A percentile compares a stretch with the other conserved stretches of the same genome.
Evolutionary conservation across 768 basidiomycete species (phyloP).

Genomic region (Xerocomellus intermedius): DNA sequence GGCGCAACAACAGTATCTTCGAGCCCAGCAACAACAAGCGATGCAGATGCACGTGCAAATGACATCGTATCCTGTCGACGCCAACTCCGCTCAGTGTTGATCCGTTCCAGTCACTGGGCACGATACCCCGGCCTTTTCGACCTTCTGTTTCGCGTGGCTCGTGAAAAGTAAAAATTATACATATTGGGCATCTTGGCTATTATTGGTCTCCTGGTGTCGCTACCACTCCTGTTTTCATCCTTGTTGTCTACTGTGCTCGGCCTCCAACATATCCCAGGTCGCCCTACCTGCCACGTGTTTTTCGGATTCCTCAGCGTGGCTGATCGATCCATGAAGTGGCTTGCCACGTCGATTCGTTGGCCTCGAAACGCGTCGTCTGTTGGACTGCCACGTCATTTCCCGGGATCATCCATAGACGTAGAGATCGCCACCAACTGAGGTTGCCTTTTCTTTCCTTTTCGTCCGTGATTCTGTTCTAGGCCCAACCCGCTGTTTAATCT

Average conservation of each 20-base stretch:
- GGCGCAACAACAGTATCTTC: slow-evolving; percentile 38
- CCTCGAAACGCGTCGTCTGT: slow-evolving; percentile 1
- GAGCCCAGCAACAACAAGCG: slow-evolving; percentile 33
- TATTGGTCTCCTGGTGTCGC: slow-evolving; percentile 14
- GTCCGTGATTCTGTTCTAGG: background rate
- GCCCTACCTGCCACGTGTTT: slow-evolving; percentile 2
- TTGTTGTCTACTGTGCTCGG: slow-evolving; percentile 18
- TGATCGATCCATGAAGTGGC: background rate
- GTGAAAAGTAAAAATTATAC: slow-evolving; percentile 38
- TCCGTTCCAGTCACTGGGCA: background rate
- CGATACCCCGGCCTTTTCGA: slow-evolving; percentile 14
- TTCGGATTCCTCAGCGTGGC: slow-evolving; percentile 12
- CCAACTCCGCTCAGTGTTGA: slow-evolving; percentile 16
- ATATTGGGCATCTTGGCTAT: slow-evolving; percentile 35
- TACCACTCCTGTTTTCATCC: slow-evolving; percentile 1
- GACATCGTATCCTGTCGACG: slow-evolving; percentile 23
- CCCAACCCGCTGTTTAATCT: slow-evolving; percentile 19
- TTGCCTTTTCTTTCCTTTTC: background rate
- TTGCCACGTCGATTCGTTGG: slow-evolving; percentile 6
- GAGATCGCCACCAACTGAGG: slow-evolving; percentile 14
- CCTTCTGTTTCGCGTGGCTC: background rate
- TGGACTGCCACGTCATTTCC: slow-evolving; percentile 10
- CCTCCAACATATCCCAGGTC: slow-evolving; percentile 37
- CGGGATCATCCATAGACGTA: slow-evolving; percentile 17
- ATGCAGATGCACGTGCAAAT: slow-evolving; percentile 32